Evolutionary conservation across 805 yeast species (phyloP).

Genomic region (Spathaspora gorwiae): DNA sequence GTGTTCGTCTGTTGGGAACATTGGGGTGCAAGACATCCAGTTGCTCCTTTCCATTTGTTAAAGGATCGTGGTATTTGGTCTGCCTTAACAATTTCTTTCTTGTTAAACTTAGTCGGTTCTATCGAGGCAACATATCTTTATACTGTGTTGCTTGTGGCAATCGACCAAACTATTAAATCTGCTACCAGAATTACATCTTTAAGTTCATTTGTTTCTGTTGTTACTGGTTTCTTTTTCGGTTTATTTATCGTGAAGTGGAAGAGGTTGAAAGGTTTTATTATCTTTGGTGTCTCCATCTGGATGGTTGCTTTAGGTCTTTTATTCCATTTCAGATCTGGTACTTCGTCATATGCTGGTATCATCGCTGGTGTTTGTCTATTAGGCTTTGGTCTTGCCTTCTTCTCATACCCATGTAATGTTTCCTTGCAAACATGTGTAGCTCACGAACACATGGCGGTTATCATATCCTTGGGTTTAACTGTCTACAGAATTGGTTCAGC

Average conservation of each 20-base stretch:
- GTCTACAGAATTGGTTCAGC: constrained; percentile 61
- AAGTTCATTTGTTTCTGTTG: constrained; percentile 61
- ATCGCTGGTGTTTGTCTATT: constrained; percentile 60
- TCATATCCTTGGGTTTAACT: constrained; percentile 54
- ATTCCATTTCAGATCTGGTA: constrained; percentile 50
- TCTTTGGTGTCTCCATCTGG: constrained; percentile 58
- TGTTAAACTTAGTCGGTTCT: constrained; percentile 59
- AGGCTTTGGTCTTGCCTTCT: constrained; percentile 73
- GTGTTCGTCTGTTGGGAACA: constrained; percentile 58
- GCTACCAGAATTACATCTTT: constrained; percentile 64
- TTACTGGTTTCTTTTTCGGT: constrained; percentile 58
- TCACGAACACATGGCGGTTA: constrained; percentile 63
- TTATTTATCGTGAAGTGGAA: constrained; percentile 46
- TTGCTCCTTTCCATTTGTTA: constrained; percentile 54
- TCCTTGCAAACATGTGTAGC: constrained; percentile 54
- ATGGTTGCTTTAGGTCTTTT: constrained; percentile 58
- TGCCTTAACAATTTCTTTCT: constrained; percentile 54
- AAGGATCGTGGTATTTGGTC: constrained; percentile 73
- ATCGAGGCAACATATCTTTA: constrained; percentile 69
- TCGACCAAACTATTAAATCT: constrained; percentile 52
- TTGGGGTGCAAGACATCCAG: constrained; percentile 53
- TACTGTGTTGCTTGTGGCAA: constrained; percentile 61
- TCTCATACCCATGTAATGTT: constrained; percentile 61
- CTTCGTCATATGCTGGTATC: constrained; percentile 44
- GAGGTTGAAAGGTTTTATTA: constrained; percentile 54